Evolutionary conservation across 352 stramenopile species (phyloP).

Genomic region (Globisporangium abappressorium): DNA sequence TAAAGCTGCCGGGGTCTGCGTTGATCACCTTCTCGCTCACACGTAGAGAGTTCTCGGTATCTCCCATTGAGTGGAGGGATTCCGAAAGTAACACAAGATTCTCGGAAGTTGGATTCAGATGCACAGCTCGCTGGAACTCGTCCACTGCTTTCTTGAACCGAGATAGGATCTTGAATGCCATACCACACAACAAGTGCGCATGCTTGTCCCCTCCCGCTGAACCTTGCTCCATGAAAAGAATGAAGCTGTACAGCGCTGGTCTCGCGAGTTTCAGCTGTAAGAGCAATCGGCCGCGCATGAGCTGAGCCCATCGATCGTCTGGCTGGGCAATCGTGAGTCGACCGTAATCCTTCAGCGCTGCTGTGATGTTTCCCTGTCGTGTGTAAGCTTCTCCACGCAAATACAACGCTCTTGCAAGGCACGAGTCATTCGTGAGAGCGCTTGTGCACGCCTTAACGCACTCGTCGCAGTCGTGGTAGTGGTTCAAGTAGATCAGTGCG

Average conservation of each 20-base stretch:
- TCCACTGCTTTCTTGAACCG: conserved; percentile 59
- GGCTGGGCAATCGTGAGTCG: conserved; percentile 58
- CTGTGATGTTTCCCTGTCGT: conserved; percentile 49
- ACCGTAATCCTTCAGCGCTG: conserved; percentile 60
- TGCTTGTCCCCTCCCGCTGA: conserved; percentile 32
- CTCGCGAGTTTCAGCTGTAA: conserved; percentile 54
- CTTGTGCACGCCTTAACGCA: conserved; percentile 64
- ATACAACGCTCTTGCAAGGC: conserved; percentile 59
- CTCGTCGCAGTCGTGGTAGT: conserved; percentile 73
- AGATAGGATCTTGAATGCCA: conserved; percentile 69
- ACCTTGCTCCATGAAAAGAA: conserved; percentile 60
- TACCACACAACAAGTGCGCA: conserved; percentile 49
- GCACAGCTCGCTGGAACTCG: conserved; percentile 60
- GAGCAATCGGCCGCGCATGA: conserved; percentile 56
- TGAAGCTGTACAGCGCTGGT: conserved; percentile 72
- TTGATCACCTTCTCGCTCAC: conserved; percentile 72
- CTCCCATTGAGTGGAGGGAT: conserved; percentile 72
- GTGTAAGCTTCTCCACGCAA: conserved; percentile 64
- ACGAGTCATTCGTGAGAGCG: conserved; percentile 60
- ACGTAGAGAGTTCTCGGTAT: conserved; percentile 74
- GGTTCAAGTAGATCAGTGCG: conserved; percentile 72
- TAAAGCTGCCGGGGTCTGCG: conserved; percentile 52
- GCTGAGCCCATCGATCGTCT: conserved; percentile 55
- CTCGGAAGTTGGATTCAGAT: conserved; percentile 57
- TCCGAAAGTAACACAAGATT: conserved; percentile 80